Evolutionary conservation across 1,139 yeast species (phyloP), one percentile per base, ranked within the genome.

Genomic region (Lodderomyces orthopsilosis): DNA sequence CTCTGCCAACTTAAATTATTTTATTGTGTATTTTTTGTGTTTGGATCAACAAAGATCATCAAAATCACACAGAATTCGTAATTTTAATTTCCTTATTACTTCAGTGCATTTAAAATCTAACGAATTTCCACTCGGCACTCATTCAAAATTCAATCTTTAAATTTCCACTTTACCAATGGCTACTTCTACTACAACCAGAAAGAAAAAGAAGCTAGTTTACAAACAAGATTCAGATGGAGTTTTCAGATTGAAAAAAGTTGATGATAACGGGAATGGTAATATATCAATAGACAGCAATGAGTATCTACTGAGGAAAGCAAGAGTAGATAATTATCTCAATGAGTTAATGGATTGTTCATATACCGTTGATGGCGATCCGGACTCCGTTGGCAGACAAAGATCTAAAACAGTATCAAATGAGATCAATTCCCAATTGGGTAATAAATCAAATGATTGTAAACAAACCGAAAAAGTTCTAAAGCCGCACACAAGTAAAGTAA

Each of bases 161-260:
- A 6, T 10, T 5, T 7, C 10, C 5, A 28, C 8, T 19, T 24
- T 4, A 13, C 33, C 5, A 14, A 48, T 49, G 52, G 50, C 51
- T 8, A 43, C 43, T n/a, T 41, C 56, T 9, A 52, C 55, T 10
- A 47, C 52, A 13, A 51, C 54, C 12, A 44, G 46, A 9, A 49
- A 48, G 24, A 61, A 61, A 45, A 65, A 63, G 50, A 67, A 65
- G 46, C 52, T 69, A 22, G 66, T 69, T 7, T 70, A 70, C 51
- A 64, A 65, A 46, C 73, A 68, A 49, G 74, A 66, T 46, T 63
- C 70, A 8, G 75, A 70, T 49, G 75, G 75, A 2, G 72, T 69
- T 6, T 70, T 67, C 46, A 56, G 74, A n/a, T 55, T 69, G 44
- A 68, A 67, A 46, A 65, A 62, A 46, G 57, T 61, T 3, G 58